Base-by-base conservation (phyloP, 257 asterid genomes). In the Scutellaria baicalensis region DNA sequence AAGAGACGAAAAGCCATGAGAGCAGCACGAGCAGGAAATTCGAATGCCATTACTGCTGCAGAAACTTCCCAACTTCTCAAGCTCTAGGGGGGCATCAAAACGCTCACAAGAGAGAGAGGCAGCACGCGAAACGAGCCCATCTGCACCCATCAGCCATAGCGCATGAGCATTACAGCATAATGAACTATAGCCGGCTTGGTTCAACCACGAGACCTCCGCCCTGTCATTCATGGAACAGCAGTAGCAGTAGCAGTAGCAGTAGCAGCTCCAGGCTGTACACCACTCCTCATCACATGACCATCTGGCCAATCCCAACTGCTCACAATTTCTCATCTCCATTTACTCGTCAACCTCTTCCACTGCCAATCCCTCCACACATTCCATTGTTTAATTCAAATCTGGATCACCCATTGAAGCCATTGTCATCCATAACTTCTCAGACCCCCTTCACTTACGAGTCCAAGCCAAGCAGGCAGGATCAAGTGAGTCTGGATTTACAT, bases 51-150 rank as follows among this genome's bases (percentile, higher is more conserved):
- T 90, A 85, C 66, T 90, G 95, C 68, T 75, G 85, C 66, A 65
- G 88, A 64, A 85, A 83, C 80, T 90, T 90, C 80, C 93, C 97
- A 0, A 90, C 97, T 10, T 88, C 97, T n/a, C 97, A 90, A 72
- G 97, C 97, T 1, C 81, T 90, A 1, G 97, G 97, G 47, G 97
- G 97, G 9, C 97, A 90, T 50, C 97, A 90, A 54, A 90, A 90
- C 74, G 97, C 95, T 0, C 97, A 90, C 85, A 90, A 84, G 74
- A 82, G 95, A 64, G 97, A 90, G 55, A 84, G 95, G 0, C 97
- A 86, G 49, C 90, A 84, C 21, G 97, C 97, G 0, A 90, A 84
- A 55, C 80, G 89, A 0, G 83, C 87, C 0, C 92, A 85, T 50
- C 69, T 84, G 54, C 96, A 90, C 59, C 82, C 89, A n/a, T n/a